These are phyloP conservation scores for Malania oleifera DNA, from an alignment of 164 flowering plant species.

Conservation along the genomic window DNA sequence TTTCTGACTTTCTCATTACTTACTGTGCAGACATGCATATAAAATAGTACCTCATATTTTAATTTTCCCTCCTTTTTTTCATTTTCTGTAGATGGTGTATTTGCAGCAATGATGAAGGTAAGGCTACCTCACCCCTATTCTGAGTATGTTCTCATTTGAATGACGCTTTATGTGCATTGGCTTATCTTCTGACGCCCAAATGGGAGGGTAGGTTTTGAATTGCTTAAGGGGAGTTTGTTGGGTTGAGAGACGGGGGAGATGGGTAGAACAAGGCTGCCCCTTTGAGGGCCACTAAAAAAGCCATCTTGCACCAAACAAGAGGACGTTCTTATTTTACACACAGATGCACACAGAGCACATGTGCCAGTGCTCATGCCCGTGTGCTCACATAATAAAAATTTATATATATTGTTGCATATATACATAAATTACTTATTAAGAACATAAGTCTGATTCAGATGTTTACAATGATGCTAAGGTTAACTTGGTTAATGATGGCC, in stretches of 20 bases:
- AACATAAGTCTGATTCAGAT: neutral
- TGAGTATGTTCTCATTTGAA: neutral
- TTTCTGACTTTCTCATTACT: neutral
- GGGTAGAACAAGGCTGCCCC: no score
- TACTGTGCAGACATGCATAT: neutral
- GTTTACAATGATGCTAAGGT: conserved; percentile 35
- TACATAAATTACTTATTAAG: neutral
- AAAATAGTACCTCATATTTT: neutral
- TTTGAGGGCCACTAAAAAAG: no score
- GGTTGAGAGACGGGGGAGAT: no score
- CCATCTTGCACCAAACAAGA: no score
- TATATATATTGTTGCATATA: no score
- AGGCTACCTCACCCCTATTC: neutral
- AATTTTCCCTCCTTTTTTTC: neutral
- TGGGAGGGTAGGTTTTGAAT: no score
- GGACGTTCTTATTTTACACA: no score
- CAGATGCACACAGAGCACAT: no score
- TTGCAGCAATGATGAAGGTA: conserved; percentile 98
- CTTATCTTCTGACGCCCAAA: no score
- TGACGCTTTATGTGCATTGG: neutral
- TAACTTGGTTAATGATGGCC: conserved; percentile 88
- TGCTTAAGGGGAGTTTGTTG: no score
- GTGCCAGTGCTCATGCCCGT: no score
- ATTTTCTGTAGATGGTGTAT: conserved; percentile 65
- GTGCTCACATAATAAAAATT: no score